Conservation (phyloP, 2,329 filamentous ascomycete species). For the Capronia americana region DNA sequence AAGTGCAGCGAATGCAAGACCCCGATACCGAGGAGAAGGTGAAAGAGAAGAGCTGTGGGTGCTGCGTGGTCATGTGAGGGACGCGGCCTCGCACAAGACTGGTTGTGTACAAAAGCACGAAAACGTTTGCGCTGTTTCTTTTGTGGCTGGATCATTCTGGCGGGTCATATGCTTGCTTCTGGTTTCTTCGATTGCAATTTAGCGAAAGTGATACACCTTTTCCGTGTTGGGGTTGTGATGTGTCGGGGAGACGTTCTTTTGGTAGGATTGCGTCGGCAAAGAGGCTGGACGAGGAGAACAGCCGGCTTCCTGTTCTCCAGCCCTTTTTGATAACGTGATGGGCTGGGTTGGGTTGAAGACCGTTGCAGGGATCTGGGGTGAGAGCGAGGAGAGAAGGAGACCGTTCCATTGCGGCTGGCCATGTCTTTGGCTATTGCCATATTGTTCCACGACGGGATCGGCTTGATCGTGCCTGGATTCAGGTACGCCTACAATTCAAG, state of each 20-base stretch:
- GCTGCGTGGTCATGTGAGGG: slow-evolving; percentile 76
- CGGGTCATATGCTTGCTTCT: slow-evolving; percentile 8
- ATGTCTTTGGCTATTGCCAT: not conserved
- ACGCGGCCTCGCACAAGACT: not conserved
- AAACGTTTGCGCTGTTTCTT: slow-evolving; percentile 20
- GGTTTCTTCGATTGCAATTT: slow-evolving; percentile 32
- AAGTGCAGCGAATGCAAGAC: slow-evolving; percentile 54
- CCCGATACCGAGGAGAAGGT: slow-evolving; percentile 62
- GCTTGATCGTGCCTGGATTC: not conserved
- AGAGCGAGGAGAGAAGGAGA: slow-evolving; percentile 5
- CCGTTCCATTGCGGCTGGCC: not conserved
- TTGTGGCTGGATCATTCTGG: slow-evolving; percentile 20
- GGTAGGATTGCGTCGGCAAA: not conserved
- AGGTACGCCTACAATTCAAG: slow-evolving; percentile 3
- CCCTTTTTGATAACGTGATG: slow-evolving; percentile 2
- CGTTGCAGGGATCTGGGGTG: not conserved
- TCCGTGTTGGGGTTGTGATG: slow-evolving; percentile 17
- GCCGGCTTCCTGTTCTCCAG: not conserved
- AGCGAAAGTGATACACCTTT: slow-evolving; percentile 31
- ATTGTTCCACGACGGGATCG: not conserved
- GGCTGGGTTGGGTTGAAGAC: not conserved
- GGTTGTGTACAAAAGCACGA: slow-evolving; percentile 24
- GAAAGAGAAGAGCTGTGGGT: slow-evolving; percentile 68
- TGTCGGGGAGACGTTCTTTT: slow-evolving; percentile 1
- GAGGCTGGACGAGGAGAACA: slow-evolving; percentile 3